Conservation (phyloP, 228 moss, liverwort and hornwort genomes). For the Sphagnum fallax region DNA sequence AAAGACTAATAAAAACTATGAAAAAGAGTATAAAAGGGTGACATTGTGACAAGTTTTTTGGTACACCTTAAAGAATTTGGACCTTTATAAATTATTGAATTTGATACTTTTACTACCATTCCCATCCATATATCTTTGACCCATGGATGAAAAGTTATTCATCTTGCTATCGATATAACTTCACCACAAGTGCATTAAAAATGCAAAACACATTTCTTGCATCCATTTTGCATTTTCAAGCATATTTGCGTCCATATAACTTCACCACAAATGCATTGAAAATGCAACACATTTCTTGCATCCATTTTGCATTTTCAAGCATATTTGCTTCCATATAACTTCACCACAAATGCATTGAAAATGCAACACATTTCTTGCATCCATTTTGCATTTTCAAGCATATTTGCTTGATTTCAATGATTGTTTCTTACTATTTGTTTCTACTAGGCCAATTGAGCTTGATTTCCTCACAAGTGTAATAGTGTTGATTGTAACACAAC, state of each 20-base stretch:
- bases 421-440: constrained; percentile 9
- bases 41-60: too few species aligned
- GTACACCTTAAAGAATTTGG: too few species aligned
- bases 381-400: constrained; percentile 8
- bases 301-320: too few species aligned
- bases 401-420: neutral
- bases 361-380: constrained; percentile 9
- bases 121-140: constrained; percentile 21
- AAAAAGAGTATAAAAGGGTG: too few species aligned
- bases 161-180: constrained; percentile 17
- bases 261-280: too few species aligned
- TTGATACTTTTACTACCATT: constrained; percentile 11
- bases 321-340: too few species aligned
- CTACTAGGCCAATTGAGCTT: constrained; percentile 14
- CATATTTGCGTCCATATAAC: too few species aligned
- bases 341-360: constrained; percentile 6
- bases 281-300: too few species aligned
- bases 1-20: too few species aligned
- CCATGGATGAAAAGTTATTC: constrained; percentile 21
- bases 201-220: too few species aligned
- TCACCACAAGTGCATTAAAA: neutral
- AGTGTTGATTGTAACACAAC: constrained; percentile 15
- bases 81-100: too few species aligned
- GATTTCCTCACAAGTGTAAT: constrained; percentile 19
- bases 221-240: too few species aligned